Percentiles rank a stretch among this genome's conserved stretches.
These are phyloP conservation scores for Nadsonia commutata DNA, from an alignment of 1,139 yeast genomes.

Conservation along the genomic window DNA sequence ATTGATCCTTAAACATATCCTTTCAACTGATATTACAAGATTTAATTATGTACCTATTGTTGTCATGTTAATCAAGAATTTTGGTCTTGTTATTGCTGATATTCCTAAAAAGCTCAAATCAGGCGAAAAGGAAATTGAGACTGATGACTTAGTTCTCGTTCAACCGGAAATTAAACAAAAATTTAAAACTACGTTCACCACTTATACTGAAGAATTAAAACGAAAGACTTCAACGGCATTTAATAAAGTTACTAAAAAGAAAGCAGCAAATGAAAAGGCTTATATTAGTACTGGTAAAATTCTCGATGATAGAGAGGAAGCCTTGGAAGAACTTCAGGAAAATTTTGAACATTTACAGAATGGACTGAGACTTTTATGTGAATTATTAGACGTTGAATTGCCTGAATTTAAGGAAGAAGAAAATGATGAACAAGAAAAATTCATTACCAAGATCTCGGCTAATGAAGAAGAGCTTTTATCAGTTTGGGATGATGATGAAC, in stretches of 20 bases:
- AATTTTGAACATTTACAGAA: constrained; percentile 33
- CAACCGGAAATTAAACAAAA: constrained; percentile 14
- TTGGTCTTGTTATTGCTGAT: constrained; percentile 16
- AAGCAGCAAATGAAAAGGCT: constrained; percentile 33
- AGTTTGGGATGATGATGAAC: constrained; percentile 58
- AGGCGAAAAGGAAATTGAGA: neutral
- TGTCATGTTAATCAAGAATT: constrained; percentile 38
- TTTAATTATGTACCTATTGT: constrained; percentile 34
- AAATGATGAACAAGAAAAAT: constrained; percentile 15
- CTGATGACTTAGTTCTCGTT: constrained; percentile 8
- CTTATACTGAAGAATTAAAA: constrained; percentile 35
- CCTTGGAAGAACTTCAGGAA: constrained; percentile 27
- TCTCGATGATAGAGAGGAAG: constrained; percentile 36
- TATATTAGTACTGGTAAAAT: constrained; percentile 54
- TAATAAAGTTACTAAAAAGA: constrained; percentile 24
- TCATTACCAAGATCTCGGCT: constrained; percentile 15
- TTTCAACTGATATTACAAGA: constrained; percentile 19
- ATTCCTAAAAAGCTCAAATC: constrained; percentile 11
- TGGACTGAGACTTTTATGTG: constrained; percentile 34
- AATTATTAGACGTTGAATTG: constrained; percentile 24
- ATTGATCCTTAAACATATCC: constrained; percentile 38
- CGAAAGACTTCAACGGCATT: constrained; percentile 26
- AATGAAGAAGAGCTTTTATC: constrained; percentile 19
- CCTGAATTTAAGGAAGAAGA: constrained; percentile 20
- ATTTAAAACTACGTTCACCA: constrained; percentile 27